A percentile compares a stretch with the other conserved stretches of the same genome.
Evolutionary conservation across 2,329 filamentous ascomycete species (phyloP).

Genomic region (Zelopaecilomyces penicillatus): DNA sequence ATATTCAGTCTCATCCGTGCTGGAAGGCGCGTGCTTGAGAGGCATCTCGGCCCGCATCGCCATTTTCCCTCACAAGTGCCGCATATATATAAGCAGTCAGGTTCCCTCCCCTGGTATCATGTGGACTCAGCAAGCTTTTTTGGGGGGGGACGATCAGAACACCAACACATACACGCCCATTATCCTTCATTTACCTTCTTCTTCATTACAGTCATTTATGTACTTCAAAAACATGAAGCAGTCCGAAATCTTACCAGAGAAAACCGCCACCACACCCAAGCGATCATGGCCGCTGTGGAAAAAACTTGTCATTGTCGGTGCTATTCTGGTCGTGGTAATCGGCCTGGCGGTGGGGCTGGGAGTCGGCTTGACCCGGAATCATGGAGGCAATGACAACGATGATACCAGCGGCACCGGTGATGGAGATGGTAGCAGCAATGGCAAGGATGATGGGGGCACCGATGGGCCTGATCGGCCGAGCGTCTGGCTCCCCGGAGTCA

Average conservation of each 20-base stretch:
- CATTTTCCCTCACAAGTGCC: no score
- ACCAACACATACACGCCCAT: no score
- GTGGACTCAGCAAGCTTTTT: no score
- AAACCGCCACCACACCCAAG: not conserved
- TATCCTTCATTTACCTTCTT: no score
- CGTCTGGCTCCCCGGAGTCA: slow-evolving; percentile 45
- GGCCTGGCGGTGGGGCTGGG: slow-evolving; percentile 47
- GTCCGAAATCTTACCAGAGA: not conserved
- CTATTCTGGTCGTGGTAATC: slow-evolving; percentile 22
- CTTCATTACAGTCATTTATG: no score
- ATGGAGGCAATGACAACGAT: slow-evolving; percentile 12
- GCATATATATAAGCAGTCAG: no score
- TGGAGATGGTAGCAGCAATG: slow-evolving; percentile 12
- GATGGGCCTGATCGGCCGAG: slow-evolving; percentile 18
- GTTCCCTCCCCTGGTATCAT: no score
- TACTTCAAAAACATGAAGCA: not conserved
- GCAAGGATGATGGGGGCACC: slow-evolving; percentile 3
- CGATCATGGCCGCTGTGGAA: slow-evolving; percentile 21
- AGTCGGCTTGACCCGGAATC: slow-evolving; percentile 37
- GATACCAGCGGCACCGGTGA: slow-evolving; percentile 11
- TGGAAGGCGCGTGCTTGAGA: no score
- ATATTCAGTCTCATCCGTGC: no score
- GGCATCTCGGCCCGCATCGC: no score
- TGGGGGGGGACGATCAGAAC: no score
- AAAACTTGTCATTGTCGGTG: slow-evolving; percentile 19